Evolutionary conservation across 441 rosid species (phyloP).

Genomic region (Viola pubescens): DNA sequence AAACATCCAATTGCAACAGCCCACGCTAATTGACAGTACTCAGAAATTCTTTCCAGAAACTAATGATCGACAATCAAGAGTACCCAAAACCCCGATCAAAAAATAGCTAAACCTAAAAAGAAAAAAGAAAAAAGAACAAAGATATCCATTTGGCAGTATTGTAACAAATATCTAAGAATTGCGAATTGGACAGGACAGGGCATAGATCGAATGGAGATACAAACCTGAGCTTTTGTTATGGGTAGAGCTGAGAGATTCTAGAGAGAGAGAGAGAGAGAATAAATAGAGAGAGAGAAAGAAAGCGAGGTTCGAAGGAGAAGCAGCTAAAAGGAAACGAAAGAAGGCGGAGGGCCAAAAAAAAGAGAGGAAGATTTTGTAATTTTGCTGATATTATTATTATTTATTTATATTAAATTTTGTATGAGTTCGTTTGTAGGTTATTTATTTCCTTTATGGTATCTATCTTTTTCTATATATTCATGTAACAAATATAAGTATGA

Average conservation of each 20-base stretch:
- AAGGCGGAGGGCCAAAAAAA: constrained; percentile 21
- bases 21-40: background rate
- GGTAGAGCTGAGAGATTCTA: constrained; percentile 31
- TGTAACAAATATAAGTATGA: no score
- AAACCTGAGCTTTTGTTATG: constrained; percentile 36
- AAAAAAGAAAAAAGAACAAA: background rate
- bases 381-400: constrained; percentile 6
- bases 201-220: constrained; percentile 34
- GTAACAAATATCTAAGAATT: no score
- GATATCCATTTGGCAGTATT: background rate
- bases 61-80: constrained; percentile 20
- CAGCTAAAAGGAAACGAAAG: constrained; percentile 18
- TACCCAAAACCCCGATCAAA: constrained; percentile 36
- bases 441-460: no score
- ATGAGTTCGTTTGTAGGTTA: no score
- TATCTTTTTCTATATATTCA: no score
- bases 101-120: constrained; percentile 24
- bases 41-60: background rate
- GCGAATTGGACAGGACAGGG: background rate
- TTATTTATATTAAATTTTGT: background rate
- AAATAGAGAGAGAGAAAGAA: constrained; percentile 22
- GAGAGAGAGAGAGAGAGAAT: constrained; percentile 19
- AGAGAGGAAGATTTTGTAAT: background rate
- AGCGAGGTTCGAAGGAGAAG: constrained; percentile 24
- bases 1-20: constrained; percentile 15